These are phyloP conservation scores for Cercospora sp. DNA, from an alignment of 2,329 filamentous ascomycete species.

Conservation along the genomic window DNA sequence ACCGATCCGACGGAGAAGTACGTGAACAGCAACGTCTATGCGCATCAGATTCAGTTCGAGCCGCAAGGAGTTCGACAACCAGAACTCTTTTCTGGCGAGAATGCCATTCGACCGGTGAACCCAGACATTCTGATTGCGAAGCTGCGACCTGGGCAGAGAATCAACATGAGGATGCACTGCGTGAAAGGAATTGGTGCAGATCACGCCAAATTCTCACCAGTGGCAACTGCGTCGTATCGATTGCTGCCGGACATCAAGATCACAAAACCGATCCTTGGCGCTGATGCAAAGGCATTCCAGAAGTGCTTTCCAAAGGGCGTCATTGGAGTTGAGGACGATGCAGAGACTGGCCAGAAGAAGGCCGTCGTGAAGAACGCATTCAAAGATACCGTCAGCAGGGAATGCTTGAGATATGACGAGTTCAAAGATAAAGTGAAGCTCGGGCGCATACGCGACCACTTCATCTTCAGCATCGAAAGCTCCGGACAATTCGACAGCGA, in stretches of 20 bases:
- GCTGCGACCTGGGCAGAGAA: constrained; percentile 83
- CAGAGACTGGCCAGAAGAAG: constrained; percentile 70
- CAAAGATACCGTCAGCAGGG: constrained; percentile 92
- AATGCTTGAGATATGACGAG: constrained; percentile 86
- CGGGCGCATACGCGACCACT: constrained; percentile 87
- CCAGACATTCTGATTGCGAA: constrained; percentile 94
- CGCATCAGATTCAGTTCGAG: constrained; percentile 65
- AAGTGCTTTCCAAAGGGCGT: constrained; percentile 88
- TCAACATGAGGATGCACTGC: constrained; percentile 86
- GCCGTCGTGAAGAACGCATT: constrained; percentile 86
- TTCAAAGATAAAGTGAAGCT: constrained; percentile 96
- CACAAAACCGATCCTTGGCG: constrained; percentile 75
- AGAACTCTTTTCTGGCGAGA: constrained; percentile 61
- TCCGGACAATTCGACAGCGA: constrained; percentile 94
- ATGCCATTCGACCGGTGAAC: constrained; percentile 74
- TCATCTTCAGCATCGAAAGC: constrained; percentile 95
- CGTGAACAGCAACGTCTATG: constrained; percentile 69
- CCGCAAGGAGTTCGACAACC: constrained; percentile 70
- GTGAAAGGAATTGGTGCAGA: constrained; percentile 92
- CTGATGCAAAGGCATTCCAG: constrained; percentile 84
- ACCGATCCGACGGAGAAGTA: constrained; percentile 83
- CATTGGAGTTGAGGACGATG: constrained; percentile 75
- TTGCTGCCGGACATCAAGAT: constrained; percentile 88
- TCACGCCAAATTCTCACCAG: constrained; percentile 95
- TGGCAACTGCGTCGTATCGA: constrained; percentile 90